Percentiles rank a stretch among this genome's conserved stretches.
phyloP scores from a whole-genome alignment of 2,329 filamentous ascomycete species.

The Drechslerella coelobrocha region DNA sequence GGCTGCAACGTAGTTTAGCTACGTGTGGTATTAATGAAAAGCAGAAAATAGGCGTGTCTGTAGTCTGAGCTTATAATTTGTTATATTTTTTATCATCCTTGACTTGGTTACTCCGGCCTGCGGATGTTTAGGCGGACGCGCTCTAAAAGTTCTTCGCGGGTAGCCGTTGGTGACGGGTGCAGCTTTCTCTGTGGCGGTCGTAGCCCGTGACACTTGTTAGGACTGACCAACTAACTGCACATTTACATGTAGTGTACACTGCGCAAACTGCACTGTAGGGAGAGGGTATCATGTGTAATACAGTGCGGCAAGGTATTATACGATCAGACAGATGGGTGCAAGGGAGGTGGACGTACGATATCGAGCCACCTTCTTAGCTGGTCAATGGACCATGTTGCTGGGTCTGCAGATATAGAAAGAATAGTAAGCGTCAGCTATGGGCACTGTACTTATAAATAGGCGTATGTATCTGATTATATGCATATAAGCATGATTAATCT shows the following conservation, averaged over 20 bases:
- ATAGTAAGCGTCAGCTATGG: background rate
- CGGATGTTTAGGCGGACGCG: conserved; percentile 37
- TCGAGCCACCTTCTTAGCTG: conserved; percentile 43
- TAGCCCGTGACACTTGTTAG: background rate
- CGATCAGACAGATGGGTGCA: background rate
- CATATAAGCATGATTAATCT: too few relatives aligned
- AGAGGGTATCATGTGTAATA: too few relatives aligned
- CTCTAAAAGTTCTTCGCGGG: conserved; percentile 31
- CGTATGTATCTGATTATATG: too few relatives aligned
- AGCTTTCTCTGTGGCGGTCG: conserved; percentile 32
- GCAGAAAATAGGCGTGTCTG: too few relatives aligned
- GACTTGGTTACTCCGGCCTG: conserved; percentile 1
- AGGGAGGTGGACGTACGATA: conserved; percentile 5
- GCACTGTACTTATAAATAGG: too few relatives aligned
- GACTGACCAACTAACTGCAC: too few relatives aligned
- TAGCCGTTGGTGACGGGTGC: conserved; percentile 38
- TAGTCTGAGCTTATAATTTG: too few relatives aligned
- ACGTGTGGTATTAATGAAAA: too few relatives aligned
- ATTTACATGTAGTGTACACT: too few relatives aligned
- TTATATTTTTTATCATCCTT: too few relatives aligned
- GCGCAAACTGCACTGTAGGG: too few relatives aligned
- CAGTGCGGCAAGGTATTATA: background rate
- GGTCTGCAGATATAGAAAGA: conserved; percentile 16
- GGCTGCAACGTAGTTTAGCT: too few relatives aligned
- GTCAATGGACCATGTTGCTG: conserved; percentile 41